Evolutionary conservation across 495 filamentous ascomycete species (phyloP), one percentile per base, ranked within the genome.

Genomic region (Filosporella fistucella): DNA sequence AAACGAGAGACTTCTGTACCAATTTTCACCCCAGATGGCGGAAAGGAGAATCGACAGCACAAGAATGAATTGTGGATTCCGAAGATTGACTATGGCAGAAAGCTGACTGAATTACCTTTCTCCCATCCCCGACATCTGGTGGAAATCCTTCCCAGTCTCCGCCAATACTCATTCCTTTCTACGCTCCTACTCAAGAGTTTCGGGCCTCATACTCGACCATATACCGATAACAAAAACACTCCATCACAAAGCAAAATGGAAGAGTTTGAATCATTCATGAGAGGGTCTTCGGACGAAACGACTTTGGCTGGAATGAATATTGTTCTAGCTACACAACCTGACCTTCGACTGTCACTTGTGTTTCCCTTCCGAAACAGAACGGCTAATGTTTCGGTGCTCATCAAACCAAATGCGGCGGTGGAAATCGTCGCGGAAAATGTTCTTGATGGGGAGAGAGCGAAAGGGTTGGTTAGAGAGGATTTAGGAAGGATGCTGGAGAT

Each of bases 121-220:
- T 79, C 82, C 1, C 93, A 97, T 59, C 93, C 93, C 2, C 78
- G 83, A 41, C 89, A 96, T 58, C 68, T 98, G 12, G 67, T 91
- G 21, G 76, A 76, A 30, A 80, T 96, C 43, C 70, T 96, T 20
- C 89, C 85, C 13, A 68, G 78, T 17, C 70, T 93, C 6, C 73
- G 88, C 7, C 88, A 94, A 63, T 91, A 88, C 58, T 83, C 79
- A 1, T 71, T 89, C 38, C 59, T 90, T 0, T 75, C 76, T 2
- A 78, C 69, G 11, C 55, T 93, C 11, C 74, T 91, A 4, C 66
- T 75, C 13, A 82, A 76, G 33, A 77, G 74, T 42, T 84, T 89
- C 55, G 61, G 61, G 14, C 7, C 47, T n/a, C 13, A 25, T 2
- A 26, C 42, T 1, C 52, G 44, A 24, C 28, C 34, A 7, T 37